phyloP scores from a whole-genome alignment of 1,284 basidiomycete species.

The Cryptococcus jaspeensis region DNA sequence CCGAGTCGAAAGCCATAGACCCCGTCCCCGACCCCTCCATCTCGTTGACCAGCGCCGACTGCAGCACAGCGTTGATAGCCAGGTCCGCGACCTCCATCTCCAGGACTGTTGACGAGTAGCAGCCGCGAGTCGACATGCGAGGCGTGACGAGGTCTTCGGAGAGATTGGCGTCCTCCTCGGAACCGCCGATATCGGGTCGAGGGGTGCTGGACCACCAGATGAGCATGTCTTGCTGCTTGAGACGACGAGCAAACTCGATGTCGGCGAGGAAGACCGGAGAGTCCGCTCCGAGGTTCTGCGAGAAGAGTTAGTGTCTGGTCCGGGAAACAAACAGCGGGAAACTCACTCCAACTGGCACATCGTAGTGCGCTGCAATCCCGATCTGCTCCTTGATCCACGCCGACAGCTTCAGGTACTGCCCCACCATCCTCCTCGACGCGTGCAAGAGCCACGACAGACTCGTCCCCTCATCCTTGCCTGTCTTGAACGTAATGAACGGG shows the following conservation, averaged over 20 bases:
- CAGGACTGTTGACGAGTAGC: slow-evolving; percentile 89
- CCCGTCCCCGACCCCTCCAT: slow-evolving; percentile 87
- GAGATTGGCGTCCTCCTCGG: slow-evolving; percentile 79
- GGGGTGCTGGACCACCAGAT: slow-evolving; percentile 95
- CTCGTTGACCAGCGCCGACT: slow-evolving; percentile 93
- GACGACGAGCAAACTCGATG: slow-evolving; percentile 82
- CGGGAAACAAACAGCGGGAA: too few relatives aligned
- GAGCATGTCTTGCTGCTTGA: slow-evolving; percentile 83
- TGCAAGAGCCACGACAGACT: slow-evolving; percentile 58
- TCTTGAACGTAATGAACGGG: slow-evolving; percentile 83
- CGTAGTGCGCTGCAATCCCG: slow-evolving; percentile 83
- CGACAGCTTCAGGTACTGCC: slow-evolving; percentile 75
- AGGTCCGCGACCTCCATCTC: slow-evolving; percentile 88
- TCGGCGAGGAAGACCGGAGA: slow-evolving; percentile 84
- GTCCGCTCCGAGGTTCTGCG: slow-evolving; percentile 79
- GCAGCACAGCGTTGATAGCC: slow-evolving; percentile 90
- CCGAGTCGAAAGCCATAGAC: slow-evolving; percentile 87
- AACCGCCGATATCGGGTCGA: slow-evolving; percentile 90
- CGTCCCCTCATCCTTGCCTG: slow-evolving; percentile 62
- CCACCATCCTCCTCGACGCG: slow-evolving; percentile 66
- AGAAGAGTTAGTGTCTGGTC: not conserved
- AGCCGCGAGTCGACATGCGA: slow-evolving; percentile 81
- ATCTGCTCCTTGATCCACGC: slow-evolving; percentile 78
- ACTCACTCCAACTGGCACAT: slow-evolving; percentile 73
- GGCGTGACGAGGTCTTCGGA: slow-evolving; percentile 76